Evolutionary conservation across 495 filamentous ascomycete species (phyloP), one percentile per base, ranked within the genome.

Genomic region (Xylaria cubensis): DNA sequence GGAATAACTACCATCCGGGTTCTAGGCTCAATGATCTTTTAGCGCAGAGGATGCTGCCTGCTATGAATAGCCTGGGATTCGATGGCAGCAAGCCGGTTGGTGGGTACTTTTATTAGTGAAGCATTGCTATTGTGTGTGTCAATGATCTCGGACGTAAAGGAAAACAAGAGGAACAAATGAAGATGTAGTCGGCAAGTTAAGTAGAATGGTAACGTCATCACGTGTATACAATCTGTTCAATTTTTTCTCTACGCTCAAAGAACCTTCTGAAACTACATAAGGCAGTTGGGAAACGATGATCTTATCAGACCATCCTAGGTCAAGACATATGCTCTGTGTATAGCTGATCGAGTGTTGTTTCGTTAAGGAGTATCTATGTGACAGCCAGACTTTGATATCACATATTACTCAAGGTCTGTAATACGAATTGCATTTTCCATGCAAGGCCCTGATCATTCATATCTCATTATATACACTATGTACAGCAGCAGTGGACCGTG

Each of bases 21-120:
- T 21, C 48, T 51, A 51, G 48, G 48, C 8, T 51, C 8, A 51
- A 51, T 51, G 48, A 51, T 24, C 48, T 51, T 13, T 51, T 51
- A n/a, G 48, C 48, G n/a, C 48, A 51, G n/a, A 51, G 48, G 48
- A 51, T 51, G 48, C 8, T 51, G n/a, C 48, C 48, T 24, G 48
- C 48, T 51, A 51, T 51, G 48, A 51, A 51, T 8, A 51, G 48
- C 48, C 19, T 51, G 48, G 48, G 48, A 24, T 51, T 51, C 24
- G 48, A 51, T 24, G 48, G 48, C n/a, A 51, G 48, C 0, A 10
- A 7, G 48, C 48, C 48, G 7, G n/a, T 24, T 51, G 48, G 48
- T 24, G 48, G 48, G 19, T 51, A 51, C 48, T 51, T 51, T 51
- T 51, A 51, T 13, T 51, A 24, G 21, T 51, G n/a, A 51, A 51